Percentiles rank a stretch among this genome's conserved stretches.
These are phyloP conservation scores for Acacia acuminata DNA, from an alignment of 306 rosid genomes.

Conservation along the genomic window DNA sequence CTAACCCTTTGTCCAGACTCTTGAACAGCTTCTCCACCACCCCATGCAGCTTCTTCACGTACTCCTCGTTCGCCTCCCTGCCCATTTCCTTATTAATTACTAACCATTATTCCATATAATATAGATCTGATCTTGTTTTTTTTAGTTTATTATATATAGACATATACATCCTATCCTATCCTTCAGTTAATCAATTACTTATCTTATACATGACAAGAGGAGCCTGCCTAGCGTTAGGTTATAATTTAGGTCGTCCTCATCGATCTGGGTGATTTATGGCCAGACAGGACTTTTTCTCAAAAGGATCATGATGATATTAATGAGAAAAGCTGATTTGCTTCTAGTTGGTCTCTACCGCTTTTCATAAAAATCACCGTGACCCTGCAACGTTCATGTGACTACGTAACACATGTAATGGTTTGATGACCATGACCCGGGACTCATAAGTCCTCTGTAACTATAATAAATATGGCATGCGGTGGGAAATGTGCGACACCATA, in stretches of 20 bases:
- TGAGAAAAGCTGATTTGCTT: background rate
- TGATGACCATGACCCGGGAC: background rate
- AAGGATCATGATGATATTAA: background rate
- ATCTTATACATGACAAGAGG: background rate
- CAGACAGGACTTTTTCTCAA: background rate
- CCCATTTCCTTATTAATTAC: background rate
- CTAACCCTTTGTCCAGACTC: slow-evolving; percentile 56
- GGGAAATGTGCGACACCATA: background rate
- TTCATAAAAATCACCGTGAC: background rate
- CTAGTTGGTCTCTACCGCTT: background rate
- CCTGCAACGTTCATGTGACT: background rate
- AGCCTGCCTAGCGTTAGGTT: background rate
- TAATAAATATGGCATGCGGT: background rate
- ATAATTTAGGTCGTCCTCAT: background rate
- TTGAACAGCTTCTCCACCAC: slow-evolving; percentile 61
- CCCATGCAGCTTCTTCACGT: slow-evolving; percentile 42
- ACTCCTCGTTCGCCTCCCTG: slow-evolving; percentile 71
- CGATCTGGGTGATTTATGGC: background rate
- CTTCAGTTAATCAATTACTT: background rate
- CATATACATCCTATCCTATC: background rate
- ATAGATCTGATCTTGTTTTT: no score
- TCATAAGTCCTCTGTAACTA: background rate
- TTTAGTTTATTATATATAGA: background rate
- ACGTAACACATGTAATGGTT: no score
- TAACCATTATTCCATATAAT: background rate